Percentiles rank a stretch among this genome's conserved stretches.
phyloP scores from a whole-genome alignment of 1,284 basidiomycete species.

The Xerocomus amazonicus region DNA sequence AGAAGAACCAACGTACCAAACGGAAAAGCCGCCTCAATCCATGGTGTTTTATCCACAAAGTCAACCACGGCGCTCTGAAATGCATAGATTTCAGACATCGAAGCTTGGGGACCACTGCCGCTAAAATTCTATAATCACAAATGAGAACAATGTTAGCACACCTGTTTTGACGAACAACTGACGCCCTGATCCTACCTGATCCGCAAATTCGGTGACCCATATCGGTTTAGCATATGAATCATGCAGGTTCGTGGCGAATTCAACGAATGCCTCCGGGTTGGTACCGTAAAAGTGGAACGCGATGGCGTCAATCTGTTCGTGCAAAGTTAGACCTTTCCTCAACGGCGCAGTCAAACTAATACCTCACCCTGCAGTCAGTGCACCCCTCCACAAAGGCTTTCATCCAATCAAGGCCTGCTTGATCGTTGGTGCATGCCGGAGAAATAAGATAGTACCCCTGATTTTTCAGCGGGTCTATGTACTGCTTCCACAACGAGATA shows the following conservation, averaged over 20 bases:
- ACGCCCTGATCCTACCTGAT: constrained; percentile 41
- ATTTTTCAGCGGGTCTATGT: constrained; percentile 59
- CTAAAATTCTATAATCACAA: constrained; percentile 51
- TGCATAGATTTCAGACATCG: constrained; percentile 42
- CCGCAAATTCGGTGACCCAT: constrained; percentile 70
- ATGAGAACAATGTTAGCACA: neutral
- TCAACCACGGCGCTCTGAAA: constrained; percentile 56
- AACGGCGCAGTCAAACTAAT: neutral
- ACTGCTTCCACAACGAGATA: constrained; percentile 58
- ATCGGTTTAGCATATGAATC: constrained; percentile 48
- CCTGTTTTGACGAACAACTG: no score
- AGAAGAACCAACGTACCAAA: constrained; percentile 49
- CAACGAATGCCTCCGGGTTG: constrained; percentile 45
- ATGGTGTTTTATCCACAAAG: constrained; percentile 57
- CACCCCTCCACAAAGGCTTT: constrained; percentile 54
- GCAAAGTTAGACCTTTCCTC: neutral
- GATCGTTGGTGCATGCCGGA: constrained; percentile 67
- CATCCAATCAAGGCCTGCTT: constrained; percentile 62
- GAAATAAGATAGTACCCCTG: constrained; percentile 61
- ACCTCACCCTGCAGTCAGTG: constrained; percentile 45
- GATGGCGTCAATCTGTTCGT: constrained; percentile 45
- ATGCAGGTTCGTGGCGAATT: constrained; percentile 52
- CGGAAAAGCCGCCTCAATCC: constrained; percentile 58
- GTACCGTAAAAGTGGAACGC: constrained; percentile 67
- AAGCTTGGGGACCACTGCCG: constrained; percentile 50